Evolutionary conservation across 352 stramenopile species (phyloP).

Genomic region (Thalassiosira ordinaria): DNA sequence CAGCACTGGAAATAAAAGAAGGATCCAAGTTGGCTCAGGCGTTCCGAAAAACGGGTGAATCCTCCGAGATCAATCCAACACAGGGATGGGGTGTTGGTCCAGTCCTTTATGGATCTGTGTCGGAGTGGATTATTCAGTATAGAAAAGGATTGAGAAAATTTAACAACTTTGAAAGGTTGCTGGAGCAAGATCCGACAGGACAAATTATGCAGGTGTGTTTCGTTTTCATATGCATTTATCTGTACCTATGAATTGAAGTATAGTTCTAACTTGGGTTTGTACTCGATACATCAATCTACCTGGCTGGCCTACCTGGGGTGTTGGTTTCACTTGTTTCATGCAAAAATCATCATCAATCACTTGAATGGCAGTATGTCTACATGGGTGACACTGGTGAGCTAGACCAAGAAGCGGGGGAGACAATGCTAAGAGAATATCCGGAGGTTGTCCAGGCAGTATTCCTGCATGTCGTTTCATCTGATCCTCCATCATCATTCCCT

Average conservation of each 20-base stretch:
- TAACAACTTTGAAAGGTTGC: conserved; percentile 86
- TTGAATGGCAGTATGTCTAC: conserved; percentile 83
- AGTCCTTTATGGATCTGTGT: conserved; percentile 88
- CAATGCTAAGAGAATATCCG: conserved; percentile 87
- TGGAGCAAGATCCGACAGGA: conserved; percentile 81
- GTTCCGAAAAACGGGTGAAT: conserved; percentile 73
- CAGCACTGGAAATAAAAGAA: conserved; percentile 86
- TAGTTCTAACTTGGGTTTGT: conserved; percentile 1
- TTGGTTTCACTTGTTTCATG: no score
- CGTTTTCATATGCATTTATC: not conserved
- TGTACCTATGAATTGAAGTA: not conserved
- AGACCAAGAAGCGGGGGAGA: conserved; percentile 86
- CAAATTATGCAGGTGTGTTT: conserved; percentile 64
- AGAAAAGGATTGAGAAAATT: conserved; percentile 87
- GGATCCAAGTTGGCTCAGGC: conserved; percentile 73
- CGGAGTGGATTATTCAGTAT: conserved; percentile 88
- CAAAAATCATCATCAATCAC: no score
- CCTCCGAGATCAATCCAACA: conserved; percentile 51
- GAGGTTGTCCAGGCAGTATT: conserved; percentile 85
- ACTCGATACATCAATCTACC: no score
- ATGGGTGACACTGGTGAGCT: conserved; percentile 88
- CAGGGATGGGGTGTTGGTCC: conserved; percentile 85
- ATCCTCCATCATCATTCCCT: conserved; percentile 44
- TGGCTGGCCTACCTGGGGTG: no score
- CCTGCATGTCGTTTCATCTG: conserved; percentile 80